phyloP scores from a whole-genome alignment of 2,329 filamentous ascomycete genomes.

The Aureobasidium uvarum region DNA sequence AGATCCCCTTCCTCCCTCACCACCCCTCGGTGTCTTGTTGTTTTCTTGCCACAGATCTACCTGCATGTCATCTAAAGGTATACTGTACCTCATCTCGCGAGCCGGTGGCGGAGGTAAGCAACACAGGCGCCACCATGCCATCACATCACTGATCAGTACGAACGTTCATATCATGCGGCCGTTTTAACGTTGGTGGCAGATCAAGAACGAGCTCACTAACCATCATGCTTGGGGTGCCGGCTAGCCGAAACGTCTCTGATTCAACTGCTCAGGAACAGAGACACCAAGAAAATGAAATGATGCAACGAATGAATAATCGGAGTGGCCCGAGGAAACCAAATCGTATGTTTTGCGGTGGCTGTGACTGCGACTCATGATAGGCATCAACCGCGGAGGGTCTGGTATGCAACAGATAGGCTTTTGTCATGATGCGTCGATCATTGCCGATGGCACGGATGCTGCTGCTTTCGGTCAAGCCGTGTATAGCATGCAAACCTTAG shows the following conservation, averaged over 20 bases:
- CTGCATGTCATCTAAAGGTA: conserved; percentile 22
- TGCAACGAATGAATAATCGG: conserved; percentile 1
- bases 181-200: conserved; percentile 11
- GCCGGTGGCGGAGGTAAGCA: conserved; percentile 17
- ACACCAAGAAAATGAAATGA: conserved; percentile 4
- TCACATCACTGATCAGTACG: background rate
- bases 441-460: conserved; percentile 8
- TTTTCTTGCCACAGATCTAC: conserved; percentile 14
- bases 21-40: background rate
- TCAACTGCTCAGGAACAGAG: conserved; percentile 17
- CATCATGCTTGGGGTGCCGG: conserved; percentile 13
- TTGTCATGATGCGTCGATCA: conserved; percentile 26
- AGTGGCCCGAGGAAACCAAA: background rate
- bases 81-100: conserved; percentile 20
- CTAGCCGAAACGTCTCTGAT: conserved; percentile 19
- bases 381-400: conserved; percentile 18
- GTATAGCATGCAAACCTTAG: conserved; percentile 11
- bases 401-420: conserved; percentile 18
- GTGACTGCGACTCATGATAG: background rate
- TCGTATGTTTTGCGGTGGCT: background rate
- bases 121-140: conserved; percentile 5
- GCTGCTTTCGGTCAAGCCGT: background rate
- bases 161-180: conserved; percentile 13
- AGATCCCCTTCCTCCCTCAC: background rate
- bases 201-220: background rate